Conservation (phyloP, 1,284 basidiomycete species). For the Ceratobasidium sp. region DNA sequence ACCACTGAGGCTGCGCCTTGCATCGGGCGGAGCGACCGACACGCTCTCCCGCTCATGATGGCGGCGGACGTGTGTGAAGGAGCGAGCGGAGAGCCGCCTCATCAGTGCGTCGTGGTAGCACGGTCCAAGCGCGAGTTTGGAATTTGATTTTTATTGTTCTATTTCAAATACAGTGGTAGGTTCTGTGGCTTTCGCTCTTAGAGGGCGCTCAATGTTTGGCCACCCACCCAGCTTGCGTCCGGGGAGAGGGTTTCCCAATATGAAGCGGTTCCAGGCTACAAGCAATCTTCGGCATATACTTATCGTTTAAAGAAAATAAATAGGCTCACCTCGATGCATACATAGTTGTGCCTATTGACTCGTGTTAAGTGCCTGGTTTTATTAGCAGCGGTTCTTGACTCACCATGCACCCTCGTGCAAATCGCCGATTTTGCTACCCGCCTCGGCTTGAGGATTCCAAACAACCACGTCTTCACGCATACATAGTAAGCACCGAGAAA, state of each 20-base stretch:
- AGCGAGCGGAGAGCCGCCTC: not conserved
- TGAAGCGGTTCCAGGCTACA: slow-evolving; percentile 78
- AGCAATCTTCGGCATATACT: not conserved
- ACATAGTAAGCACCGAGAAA: not conserved
- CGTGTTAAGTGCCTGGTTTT: not conserved
- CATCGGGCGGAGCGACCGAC: not conserved
- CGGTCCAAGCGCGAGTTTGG: slow-evolving; percentile 27
- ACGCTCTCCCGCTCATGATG: not conserved
- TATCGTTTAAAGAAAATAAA: not conserved
- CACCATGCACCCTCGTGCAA: slow-evolving; percentile 91
- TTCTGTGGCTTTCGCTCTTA: slow-evolving; percentile 35
- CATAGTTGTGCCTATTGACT: slow-evolving; percentile 74
- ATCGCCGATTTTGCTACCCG: slow-evolving; percentile 78
- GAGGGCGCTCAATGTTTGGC: slow-evolving; percentile 66
- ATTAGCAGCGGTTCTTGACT: slow-evolving; percentile 48
- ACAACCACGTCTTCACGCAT: slow-evolving; percentile 68
- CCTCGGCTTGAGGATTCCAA: slow-evolving; percentile 83
- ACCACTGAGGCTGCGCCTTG: not conserved
- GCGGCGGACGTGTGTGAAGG: slow-evolving; percentile 28
- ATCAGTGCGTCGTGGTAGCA: slow-evolving; percentile 12
- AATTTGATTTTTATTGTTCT: slow-evolving; percentile 15
- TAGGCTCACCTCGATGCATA: slow-evolving; percentile 68
- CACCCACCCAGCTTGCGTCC: slow-evolving; percentile 76
- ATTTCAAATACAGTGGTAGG: slow-evolving; percentile 7
- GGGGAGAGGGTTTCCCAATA: slow-evolving; percentile 70